Conservation (phyloP, 805 yeast species). For the Torulaspora gathmanii region DNA sequence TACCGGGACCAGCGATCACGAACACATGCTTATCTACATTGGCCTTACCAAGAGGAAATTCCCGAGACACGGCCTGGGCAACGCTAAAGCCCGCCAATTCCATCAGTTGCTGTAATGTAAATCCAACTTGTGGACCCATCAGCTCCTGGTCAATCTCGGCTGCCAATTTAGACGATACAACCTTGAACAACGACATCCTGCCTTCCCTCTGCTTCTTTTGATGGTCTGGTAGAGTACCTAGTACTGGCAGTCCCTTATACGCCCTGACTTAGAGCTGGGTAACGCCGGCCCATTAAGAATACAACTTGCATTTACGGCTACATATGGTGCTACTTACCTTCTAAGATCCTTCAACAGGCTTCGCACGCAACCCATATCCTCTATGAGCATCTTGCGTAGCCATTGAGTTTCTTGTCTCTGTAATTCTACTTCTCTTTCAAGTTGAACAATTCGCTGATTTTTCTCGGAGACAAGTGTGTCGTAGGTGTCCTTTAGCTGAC, state of each 20-base stretch:
- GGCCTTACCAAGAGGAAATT: constrained; percentile 50
- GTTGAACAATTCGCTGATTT: constrained; percentile 29
- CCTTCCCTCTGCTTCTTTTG: background rate
- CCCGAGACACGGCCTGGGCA: constrained; percentile 73
- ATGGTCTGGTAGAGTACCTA: background rate
- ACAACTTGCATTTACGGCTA: constrained; percentile 5
- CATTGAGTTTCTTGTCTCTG: constrained; percentile 35
- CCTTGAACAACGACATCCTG: constrained; percentile 35
- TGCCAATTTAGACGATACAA: constrained; percentile 51
- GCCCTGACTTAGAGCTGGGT: constrained; percentile 10
- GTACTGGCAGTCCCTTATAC: constrained; percentile 3
- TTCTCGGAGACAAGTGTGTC: constrained; percentile 30
- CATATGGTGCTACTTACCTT: constrained; percentile 9
- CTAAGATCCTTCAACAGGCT: constrained; percentile 28
- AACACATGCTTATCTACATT: constrained; percentile 43
- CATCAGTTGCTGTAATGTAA: constrained; percentile 50
- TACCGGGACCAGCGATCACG: constrained; percentile 90
- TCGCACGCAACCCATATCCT: constrained; percentile 36
- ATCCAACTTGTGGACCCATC: constrained; percentile 66
- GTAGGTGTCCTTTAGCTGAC: constrained; percentile 26
- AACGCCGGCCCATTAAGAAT: constrained; percentile 3
- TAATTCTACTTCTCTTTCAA: constrained; percentile 32
- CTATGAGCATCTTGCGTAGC: constrained; percentile 36
- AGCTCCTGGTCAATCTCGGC: constrained; percentile 76
- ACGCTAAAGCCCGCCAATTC: constrained; percentile 94